Percentiles rank a stretch among this genome's conserved stretches.
Evolutionary conservation across 805 yeast species (phyloP).

Genomic region (Yarrowia deformans): DNA sequence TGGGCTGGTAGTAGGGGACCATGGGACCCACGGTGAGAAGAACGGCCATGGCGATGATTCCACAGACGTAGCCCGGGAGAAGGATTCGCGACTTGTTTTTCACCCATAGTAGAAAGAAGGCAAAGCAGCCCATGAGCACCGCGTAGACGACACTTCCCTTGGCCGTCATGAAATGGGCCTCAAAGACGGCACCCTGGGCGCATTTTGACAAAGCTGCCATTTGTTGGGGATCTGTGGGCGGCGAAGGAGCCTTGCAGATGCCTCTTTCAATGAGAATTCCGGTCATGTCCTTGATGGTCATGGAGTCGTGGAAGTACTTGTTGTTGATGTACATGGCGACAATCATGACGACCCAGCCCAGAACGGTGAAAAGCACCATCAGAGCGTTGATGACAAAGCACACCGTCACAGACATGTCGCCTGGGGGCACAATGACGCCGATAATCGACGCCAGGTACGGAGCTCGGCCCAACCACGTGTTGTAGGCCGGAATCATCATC

Average conservation of each 20-base stretch:
- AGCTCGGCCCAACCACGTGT: slow-evolving; percentile 11
- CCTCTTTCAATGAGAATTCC: not conserved
- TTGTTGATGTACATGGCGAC: slow-evolving; percentile 26
- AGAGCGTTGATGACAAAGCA: slow-evolving; percentile 1
- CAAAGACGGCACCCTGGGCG: not conserved
- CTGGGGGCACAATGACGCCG: slow-evolving; percentile 2
- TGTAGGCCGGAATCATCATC: slow-evolving; percentile 20
- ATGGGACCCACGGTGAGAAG: slow-evolving; percentile 17
- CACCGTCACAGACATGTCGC: slow-evolving; percentile 8
- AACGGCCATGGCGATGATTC: slow-evolving; percentile 14
- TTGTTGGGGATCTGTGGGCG: not conserved
- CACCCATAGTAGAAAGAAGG: slow-evolving; percentile 31
- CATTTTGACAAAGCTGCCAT: not conserved
- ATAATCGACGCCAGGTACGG: slow-evolving; percentile 18
- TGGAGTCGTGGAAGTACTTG: slow-evolving; percentile 7
- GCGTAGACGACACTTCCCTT: slow-evolving; percentile 7
- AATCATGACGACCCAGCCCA: slow-evolving; percentile 17
- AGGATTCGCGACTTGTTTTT: slow-evolving; percentile 35
- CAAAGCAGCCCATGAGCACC: slow-evolving; percentile 15
- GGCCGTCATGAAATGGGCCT: slow-evolving; percentile 17
- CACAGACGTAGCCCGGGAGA: slow-evolving; percentile 35
- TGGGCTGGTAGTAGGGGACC: slow-evolving; percentile 18
- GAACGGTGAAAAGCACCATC: slow-evolving; percentile 8
- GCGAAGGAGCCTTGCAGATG: slow-evolving; percentile 2
- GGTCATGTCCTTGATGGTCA: not conserved